Evolutionary conservation across 768 basidiomycete genomes (phyloP).

Genomic region (Suillus luteus): DNA sequence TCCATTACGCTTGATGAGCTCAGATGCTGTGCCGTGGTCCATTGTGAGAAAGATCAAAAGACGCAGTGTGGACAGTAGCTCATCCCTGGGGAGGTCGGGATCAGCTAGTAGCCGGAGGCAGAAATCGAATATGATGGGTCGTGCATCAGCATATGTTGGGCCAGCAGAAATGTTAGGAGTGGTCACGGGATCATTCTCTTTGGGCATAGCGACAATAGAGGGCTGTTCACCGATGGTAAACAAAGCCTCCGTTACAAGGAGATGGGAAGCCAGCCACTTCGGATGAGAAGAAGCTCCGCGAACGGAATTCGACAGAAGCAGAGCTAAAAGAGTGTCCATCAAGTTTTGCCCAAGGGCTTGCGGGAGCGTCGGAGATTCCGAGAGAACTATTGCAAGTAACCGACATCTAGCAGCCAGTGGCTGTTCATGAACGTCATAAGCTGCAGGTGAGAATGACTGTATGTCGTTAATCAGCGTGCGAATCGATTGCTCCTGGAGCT

Average conservation of each 20-base stretch:
- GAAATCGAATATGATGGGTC: constrained; percentile 71
- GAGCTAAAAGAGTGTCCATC: constrained; percentile 67
- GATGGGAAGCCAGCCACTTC: constrained; percentile 84
- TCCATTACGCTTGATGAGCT: constrained; percentile 71
- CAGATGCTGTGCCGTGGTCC: constrained; percentile 60
- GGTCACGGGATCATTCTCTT: constrained; percentile 65
- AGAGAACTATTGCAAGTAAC: constrained; percentile 80
- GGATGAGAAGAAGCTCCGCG: constrained; percentile 64
- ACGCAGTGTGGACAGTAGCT: constrained; percentile 79
- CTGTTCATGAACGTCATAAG: constrained; percentile 72
- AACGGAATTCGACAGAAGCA: constrained; percentile 59
- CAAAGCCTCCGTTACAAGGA: constrained; percentile 85
- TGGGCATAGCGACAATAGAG: constrained; percentile 60
- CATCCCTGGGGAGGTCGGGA: constrained; percentile 70
- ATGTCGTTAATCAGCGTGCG: constrained; percentile 78
- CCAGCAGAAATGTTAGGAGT: constrained; percentile 56
- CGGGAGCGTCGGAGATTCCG: constrained; percentile 68
- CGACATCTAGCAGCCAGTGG: constrained; percentile 82
- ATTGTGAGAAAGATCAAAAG: constrained; percentile 85
- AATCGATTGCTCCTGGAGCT: constrained; percentile 66
- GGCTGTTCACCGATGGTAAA: constrained; percentile 78
- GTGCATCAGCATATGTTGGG: constrained; percentile 61
- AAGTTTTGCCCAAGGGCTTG: constrained; percentile 56
- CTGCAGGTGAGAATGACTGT: constrained; percentile 61
- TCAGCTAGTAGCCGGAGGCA: constrained; percentile 70